These are phyloP conservation scores for Metarhizium robertsii DNA, from an alignment of 2,329 filamentous ascomycete genomes.

Conservation along the genomic window DNA sequence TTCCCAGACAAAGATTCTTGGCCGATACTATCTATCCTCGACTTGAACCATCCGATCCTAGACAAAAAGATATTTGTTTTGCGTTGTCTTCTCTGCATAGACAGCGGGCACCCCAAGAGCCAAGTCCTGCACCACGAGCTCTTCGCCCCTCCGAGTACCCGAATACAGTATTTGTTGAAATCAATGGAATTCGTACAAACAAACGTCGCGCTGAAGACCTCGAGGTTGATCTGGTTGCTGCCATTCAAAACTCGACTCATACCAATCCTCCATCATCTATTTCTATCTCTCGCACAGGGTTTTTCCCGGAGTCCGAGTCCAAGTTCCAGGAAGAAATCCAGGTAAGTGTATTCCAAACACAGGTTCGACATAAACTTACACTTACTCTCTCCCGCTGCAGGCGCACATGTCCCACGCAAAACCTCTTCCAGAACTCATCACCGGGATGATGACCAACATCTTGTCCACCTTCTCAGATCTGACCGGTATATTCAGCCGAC, in stretches of 20 bases:
- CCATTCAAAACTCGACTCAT: slow-evolving; percentile 8
- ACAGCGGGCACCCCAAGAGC: not conserved
- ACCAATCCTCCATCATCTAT: slow-evolving; percentile 1
- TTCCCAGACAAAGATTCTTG: slow-evolving; percentile 2
- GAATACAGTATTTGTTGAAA: slow-evolving; percentile 7
- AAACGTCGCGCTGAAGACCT: slow-evolving; percentile 20
- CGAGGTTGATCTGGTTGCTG: slow-evolving; percentile 21
- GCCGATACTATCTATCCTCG: slow-evolving; percentile 3
- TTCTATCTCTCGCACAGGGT: slow-evolving; percentile 3
- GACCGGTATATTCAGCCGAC: slow-evolving; percentile 15
- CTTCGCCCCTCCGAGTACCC: not conserved
- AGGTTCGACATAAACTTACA: not conserved
- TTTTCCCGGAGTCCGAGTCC: slow-evolving; percentile 1
- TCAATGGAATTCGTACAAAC: slow-evolving; percentile 19
- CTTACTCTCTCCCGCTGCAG: not conserved
- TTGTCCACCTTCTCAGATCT: slow-evolving; percentile 16
- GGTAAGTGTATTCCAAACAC: not conserved
- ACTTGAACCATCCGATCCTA: not conserved
- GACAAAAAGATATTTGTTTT: not conserved
- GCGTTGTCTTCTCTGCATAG: not conserved
- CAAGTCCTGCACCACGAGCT: not conserved
- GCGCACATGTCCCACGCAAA: slow-evolving; percentile 14
- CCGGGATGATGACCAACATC: slow-evolving; percentile 21
- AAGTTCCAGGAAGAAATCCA: slow-evolving; percentile 1
- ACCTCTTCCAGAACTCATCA: slow-evolving; percentile 12